Percentiles rank a stretch among this genome's conserved stretches.
These are phyloP conservation scores for Zizania latifolia DNA, from an alignment of 176 grass and related monocot species.

Conservation along the genomic window DNA sequence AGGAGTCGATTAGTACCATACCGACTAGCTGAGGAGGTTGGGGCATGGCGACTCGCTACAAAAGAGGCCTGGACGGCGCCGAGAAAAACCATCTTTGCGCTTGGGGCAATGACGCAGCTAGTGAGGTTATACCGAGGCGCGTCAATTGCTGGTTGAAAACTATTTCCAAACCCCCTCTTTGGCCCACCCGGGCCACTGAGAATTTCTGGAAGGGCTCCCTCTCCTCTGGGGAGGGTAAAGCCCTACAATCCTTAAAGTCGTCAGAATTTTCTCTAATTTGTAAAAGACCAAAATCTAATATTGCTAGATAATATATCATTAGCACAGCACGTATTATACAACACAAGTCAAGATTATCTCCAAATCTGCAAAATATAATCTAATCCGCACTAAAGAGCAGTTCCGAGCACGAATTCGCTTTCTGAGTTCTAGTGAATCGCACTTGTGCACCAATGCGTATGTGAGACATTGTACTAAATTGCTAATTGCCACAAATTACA, in stretches of 20 bases:
- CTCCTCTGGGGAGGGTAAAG: not conserved
- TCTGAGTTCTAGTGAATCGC: not conserved
- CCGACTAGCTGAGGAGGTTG: not conserved
- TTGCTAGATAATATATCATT: too few relatives aligned
- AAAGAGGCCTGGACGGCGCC: not conserved
- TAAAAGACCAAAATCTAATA: too few relatives aligned
- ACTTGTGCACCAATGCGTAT: not conserved
- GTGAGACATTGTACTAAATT: too few relatives aligned
- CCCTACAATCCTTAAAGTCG: not conserved
- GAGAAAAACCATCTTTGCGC: conserved; percentile 61
- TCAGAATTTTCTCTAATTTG: not conserved
- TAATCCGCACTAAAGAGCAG: not conserved
- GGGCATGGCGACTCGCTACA: not conserved
- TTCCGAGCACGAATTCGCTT: not conserved
- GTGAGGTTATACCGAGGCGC: conserved; percentile 71
- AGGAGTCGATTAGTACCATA: not conserved
- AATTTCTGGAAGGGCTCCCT: not conserved
- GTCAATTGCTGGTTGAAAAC: conserved; percentile 99
- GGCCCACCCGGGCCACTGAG: too few relatives aligned
- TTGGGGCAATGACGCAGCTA: conserved; percentile 99
- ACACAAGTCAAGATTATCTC: too few relatives aligned
- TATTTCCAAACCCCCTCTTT: conserved; percentile 41
- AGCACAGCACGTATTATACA: too few relatives aligned
- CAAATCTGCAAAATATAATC: too few relatives aligned
- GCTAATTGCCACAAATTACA: not conserved